Conservation (phyloP, 2,329 filamentous ascomycete species). For the Cytospora piceae region DNA sequence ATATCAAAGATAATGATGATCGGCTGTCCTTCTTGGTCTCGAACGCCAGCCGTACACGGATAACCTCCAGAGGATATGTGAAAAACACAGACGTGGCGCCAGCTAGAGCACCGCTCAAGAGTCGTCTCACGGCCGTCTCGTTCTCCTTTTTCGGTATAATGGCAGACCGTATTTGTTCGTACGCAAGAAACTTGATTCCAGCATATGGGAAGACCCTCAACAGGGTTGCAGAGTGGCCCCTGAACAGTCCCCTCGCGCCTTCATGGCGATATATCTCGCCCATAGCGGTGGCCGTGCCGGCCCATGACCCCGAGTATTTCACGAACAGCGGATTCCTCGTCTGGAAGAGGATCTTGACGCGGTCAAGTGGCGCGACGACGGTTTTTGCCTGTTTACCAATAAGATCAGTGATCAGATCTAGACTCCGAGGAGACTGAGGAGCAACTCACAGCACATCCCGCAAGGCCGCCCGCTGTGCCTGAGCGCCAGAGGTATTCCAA, state of each 20-base stretch:
- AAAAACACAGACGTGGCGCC: slow-evolving; percentile 93
- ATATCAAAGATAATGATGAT: slow-evolving; percentile 75
- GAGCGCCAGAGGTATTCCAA: slow-evolving; percentile 83
- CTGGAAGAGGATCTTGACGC: slow-evolving; percentile 98
- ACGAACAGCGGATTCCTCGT: slow-evolving; percentile 91
- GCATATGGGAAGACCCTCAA: slow-evolving; percentile 96
- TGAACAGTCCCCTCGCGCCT: slow-evolving; percentile 78
- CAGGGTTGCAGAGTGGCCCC: slow-evolving; percentile 92
- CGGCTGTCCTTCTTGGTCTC: slow-evolving; percentile 80
- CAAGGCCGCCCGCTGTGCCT: slow-evolving; percentile 84
- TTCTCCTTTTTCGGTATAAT: slow-evolving; percentile 73
- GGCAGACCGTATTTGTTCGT: slow-evolving; percentile 87
- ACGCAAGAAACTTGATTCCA: slow-evolving; percentile 96
- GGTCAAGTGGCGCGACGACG: slow-evolving; percentile 90
- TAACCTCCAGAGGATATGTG: slow-evolving; percentile 93
- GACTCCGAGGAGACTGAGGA: not conserved
- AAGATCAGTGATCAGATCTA: slow-evolving; percentile 28
- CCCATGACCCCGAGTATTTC: slow-evolving; percentile 90
- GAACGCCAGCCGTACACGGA: slow-evolving; percentile 90
- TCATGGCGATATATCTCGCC: slow-evolving; percentile 79
- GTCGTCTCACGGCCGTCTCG: slow-evolving; percentile 79
- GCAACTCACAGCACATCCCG: slow-evolving; percentile 81
- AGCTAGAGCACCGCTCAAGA: slow-evolving; percentile 73
- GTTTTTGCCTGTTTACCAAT: slow-evolving; percentile 76
- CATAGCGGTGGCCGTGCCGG: slow-evolving; percentile 80